Base-by-base conservation (phyloP, 495 filamentous ascomycete species). In the Gamarada debralockiae region DNA sequence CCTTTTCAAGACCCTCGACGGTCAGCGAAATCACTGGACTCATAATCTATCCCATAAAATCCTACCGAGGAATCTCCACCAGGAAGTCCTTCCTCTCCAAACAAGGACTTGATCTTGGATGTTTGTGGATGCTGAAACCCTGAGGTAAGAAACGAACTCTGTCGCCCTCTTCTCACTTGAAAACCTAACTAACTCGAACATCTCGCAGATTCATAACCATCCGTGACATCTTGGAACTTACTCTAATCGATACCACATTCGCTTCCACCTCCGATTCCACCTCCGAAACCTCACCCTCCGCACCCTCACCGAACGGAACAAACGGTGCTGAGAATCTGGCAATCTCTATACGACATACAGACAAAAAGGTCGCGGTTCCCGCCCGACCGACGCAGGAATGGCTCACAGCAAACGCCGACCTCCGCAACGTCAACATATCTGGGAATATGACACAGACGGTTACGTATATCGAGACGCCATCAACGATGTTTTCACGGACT, bases 1-100 rank as follows among this genome's bases (percentile, higher is more conserved):
- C 50, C 4, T 52, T 52, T 24, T 14, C 39, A 15, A 8, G 17
- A 3, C 17, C n/a, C n/a, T n/a, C 12, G 2, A 23, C 36, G 14
- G 23, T 17, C 14, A 52, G 14, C 10, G 39, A 52, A 18, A 45
- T 52, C 15, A n/a, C 50, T 21, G 50, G 44, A 1, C 33, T 52
- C 6, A 22, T 38, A 0, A 39, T 52, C 12, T 52, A 52, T 31
- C 50, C 50, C 15, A 52, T 52, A 23, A 52, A 52, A 36, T 52
- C 50, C 43, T 52, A 39, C 25, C 50, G 50, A 17, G 50, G 50
- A 12, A 44, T 44, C 2, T 44, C 50, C 4, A n/a, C 44, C 29
- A 34, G 44, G 24, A 45, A 34, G 10, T 44, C 39, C 1, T 44
- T 44, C 18, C 27, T 52, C 9, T 44, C 50, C 20, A 44, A 25